A percentile compares a stretch with the other conserved stretches of the same genome.
Evolutionary conservation across 1,284 basidiomycete species (phyloP).

Genomic region (Xerocomus amazonicus): DNA sequence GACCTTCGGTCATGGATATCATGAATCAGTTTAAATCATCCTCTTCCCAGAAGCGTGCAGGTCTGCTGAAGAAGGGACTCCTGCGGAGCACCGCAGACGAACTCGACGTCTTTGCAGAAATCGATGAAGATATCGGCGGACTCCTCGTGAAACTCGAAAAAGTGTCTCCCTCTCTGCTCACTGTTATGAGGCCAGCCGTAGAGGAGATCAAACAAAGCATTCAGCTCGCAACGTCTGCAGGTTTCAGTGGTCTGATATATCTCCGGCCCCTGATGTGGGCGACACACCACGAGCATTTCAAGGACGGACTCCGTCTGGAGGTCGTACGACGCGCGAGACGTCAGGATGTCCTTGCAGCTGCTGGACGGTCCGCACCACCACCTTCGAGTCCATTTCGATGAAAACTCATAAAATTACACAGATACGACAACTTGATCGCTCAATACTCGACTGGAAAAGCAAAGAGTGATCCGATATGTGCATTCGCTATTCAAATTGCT

Average conservation of each 20-base stretch:
- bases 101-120: conserved; percentile 62
- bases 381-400: background rate
- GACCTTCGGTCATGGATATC: conserved; percentile 54
- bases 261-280: conserved; percentile 75
- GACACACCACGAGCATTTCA: conserved; percentile 60
- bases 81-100: conserved; percentile 62
- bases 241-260: conserved; percentile 57
- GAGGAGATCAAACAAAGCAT: conserved; percentile 65
- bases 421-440: conserved; percentile 73
- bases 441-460: conserved; percentile 57
- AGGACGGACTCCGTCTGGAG: conserved; percentile 73
- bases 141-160: conserved; percentile 58
- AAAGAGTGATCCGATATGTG: conserved; percentile 54
- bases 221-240: conserved; percentile 58
- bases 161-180: conserved; percentile 50
- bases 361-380: conserved; percentile 58
- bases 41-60: conserved; percentile 62
- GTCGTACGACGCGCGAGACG: conserved; percentile 66
- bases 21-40: conserved; percentile 62
- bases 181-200: conserved; percentile 46
- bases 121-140: conserved; percentile 59
- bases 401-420: conserved; percentile 25
- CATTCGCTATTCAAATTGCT: conserved; percentile 74
- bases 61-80: conserved; percentile 63
- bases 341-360: conserved; percentile 72